phyloP scores from a whole-genome alignment of 108 stramenopile species.

The Stephanodiscus triporus region DNA sequence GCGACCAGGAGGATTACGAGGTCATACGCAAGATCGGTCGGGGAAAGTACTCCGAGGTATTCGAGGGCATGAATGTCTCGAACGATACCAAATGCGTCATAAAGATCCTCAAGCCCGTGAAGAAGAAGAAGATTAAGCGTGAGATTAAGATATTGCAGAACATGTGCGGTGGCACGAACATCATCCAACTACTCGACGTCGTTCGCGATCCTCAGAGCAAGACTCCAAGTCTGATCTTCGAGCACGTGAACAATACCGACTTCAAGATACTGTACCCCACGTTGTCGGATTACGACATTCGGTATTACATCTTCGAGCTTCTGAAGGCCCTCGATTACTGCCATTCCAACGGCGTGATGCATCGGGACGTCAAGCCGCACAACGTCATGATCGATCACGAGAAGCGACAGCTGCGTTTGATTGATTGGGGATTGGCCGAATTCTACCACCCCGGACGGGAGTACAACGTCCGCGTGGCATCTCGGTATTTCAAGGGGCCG shows the following conservation, averaged over 20 bases:
- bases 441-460: slow-evolving; percentile 99
- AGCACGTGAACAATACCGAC: slow-evolving; percentile 99
- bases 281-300: slow-evolving; percentile 97
- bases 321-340: slow-evolving; percentile 99
- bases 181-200: slow-evolving; percentile 98
- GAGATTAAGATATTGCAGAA: slow-evolving; percentile 99
- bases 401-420: slow-evolving; percentile 95
- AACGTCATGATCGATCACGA: slow-evolving; percentile 99
- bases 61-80: slow-evolving; percentile 96
- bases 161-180: slow-evolving; percentile 99
- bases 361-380: slow-evolving; percentile 99
- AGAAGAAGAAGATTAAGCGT: slow-evolving; percentile 99
- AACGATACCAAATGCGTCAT: slow-evolving; percentile 98
- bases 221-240: slow-evolving; percentile 98
- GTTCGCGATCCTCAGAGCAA: slow-evolving; percentile 99
- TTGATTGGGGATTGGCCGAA: slow-evolving; percentile 99
- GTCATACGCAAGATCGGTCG: slow-evolving; percentile 99
- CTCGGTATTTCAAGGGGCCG: slow-evolving; percentile 99
- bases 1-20: slow-evolving; percentile 99
- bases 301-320: slow-evolving; percentile 99
- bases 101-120: slow-evolving; percentile 99
- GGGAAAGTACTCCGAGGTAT: slow-evolving; percentile 99
- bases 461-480: slow-evolving; percentile 99
- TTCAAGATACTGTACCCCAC: slow-evolving; percentile 99
- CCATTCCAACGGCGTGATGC: slow-evolving; percentile 99